Percentiles rank a stretch among this genome's conserved stretches.
Conservation (phyloP, 106 monocot genomes). For the Dendrobium catenatum region DNA sequence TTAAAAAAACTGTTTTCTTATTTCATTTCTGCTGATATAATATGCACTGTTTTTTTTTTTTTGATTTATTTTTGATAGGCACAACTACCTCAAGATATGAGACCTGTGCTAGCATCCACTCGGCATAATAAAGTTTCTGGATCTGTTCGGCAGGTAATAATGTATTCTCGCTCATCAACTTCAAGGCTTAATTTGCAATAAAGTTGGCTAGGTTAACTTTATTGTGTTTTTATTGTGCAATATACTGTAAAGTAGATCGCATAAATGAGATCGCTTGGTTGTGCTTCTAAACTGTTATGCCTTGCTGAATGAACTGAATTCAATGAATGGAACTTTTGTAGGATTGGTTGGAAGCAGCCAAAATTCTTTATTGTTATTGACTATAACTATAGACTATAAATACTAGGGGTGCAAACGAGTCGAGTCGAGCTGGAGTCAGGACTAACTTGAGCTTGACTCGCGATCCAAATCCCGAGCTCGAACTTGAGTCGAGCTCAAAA, state of each 20-base stretch:
- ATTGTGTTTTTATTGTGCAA: not conserved
- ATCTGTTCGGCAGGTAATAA: conserved; percentile 74
- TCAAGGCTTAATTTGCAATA: not conserved
- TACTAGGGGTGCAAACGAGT: too few species aligned
- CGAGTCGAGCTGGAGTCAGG: too few species aligned
- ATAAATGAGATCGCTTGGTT: not conserved
- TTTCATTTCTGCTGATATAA: not conserved
- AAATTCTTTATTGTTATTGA: not conserved
- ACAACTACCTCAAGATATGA: conserved; percentile 77
- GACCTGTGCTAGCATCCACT: conserved; percentile 39
- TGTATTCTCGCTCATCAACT: not conserved
- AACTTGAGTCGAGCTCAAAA: too few species aligned
- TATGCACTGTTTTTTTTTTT: not conserved
- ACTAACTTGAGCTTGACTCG: too few species aligned
- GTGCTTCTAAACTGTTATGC: not conserved
- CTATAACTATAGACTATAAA: not conserved
- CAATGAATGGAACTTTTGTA: not conserved
- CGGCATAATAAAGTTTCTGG: conserved; percentile 60
- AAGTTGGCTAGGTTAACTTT: not conserved
- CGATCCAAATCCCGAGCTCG: too few species aligned
- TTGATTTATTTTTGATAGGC: conserved; percentile 39
- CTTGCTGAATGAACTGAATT: not conserved
- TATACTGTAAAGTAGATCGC: not conserved
- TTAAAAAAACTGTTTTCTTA: not conserved
- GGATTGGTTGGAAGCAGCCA: not conserved